Evolutionary conservation across 2,329 filamentous ascomycete genomes (phyloP).

Genomic region (Fusarium sp.): DNA sequence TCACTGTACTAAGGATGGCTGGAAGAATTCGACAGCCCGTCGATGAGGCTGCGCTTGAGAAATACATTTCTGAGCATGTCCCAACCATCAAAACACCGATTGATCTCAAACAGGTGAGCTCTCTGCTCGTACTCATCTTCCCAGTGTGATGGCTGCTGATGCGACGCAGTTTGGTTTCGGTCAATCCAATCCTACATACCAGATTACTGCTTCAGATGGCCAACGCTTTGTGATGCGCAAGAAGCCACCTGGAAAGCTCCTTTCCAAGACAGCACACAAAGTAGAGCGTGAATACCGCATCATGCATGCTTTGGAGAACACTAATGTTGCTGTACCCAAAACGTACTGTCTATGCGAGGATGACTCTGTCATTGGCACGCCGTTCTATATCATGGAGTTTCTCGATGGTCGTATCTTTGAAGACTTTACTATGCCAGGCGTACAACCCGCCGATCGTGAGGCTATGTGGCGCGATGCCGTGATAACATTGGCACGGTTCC

Average conservation of each 20-base stretch:
- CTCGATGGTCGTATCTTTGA: slow-evolving; percentile 93
- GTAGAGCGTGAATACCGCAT: slow-evolving; percentile 96
- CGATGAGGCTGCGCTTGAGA: slow-evolving; percentile 80
- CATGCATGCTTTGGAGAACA: slow-evolving; percentile 80
- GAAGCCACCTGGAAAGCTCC: slow-evolving; percentile 93
- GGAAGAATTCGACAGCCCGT: slow-evolving; percentile 91
- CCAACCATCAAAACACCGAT: slow-evolving; percentile 84
- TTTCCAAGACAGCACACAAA: slow-evolving; percentile 93
- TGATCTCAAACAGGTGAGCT: slow-evolving; percentile 83
- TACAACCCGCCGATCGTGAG: slow-evolving; percentile 72
- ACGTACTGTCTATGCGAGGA: slow-evolving; percentile 90
- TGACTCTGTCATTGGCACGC: slow-evolving; percentile 79
- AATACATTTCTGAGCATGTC: slow-evolving; percentile 80
- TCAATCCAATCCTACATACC: slow-evolving; percentile 97
- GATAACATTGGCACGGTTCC: slow-evolving; percentile 84
- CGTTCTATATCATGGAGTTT: slow-evolving; percentile 98
- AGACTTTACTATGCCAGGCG: slow-evolving; percentile 81
- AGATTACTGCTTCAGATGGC: slow-evolving; percentile 77
- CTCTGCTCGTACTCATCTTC: background rate
- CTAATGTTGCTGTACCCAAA: slow-evolving; percentile 86
- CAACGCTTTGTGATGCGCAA: slow-evolving; percentile 90
- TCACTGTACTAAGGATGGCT: slow-evolving; percentile 67
- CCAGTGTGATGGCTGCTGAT: slow-evolving; percentile 9
- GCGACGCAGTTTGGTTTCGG: slow-evolving; percentile 86
- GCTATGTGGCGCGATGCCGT: slow-evolving; percentile 89